Evolutionary conservation across 2,329 filamentous ascomycete species (phyloP), one percentile per base, ranked within the genome.

Genomic region (Coccinonectria pachysandricola): DNA sequence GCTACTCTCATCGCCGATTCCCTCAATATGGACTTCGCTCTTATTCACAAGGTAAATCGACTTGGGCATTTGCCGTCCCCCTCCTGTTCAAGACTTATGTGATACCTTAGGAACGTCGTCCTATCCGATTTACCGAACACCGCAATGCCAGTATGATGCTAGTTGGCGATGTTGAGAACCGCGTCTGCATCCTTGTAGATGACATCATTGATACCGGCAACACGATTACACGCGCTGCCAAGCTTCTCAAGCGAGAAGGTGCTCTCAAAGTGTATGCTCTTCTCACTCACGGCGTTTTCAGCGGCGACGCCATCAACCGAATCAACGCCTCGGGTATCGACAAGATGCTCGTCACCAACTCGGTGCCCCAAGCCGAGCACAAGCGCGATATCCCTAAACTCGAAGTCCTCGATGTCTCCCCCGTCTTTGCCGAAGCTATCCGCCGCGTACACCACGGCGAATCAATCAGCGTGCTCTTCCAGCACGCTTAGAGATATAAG

Each of bases 111-210:
- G 85, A 93, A 70, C 83, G 85, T 43, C 80, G 85, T 24, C 86
- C 85, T 15, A 93, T 83, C 26, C 80, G 81, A 43, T 87, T 92
- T 53, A 83, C 72, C 31, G 84, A 93, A 53, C 78, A 83, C 25
- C 84, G 92, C 56, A 91, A 94, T 46, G 85, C 81, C 22, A 88
- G 84, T 34, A 93, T 95, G 83, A 91, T 94, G 80, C 68, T 95
- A 20, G 87, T 95, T 19, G 87, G 87, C 37, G 76, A 92, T 49
- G 84, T 95, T 29, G 67, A 70, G 28, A 75, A 81, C 42, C 78
- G 81, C 39, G 79, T 81, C 27, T 83, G 85, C 41, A 94, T 98
- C 46, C 66, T 98, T 34, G 75, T 98, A 37, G 91, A 98, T 54
- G 91, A 98, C 54, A 65, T 98, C 45, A 83, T 83, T 12, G 91